A percentile compares a stretch with the other conserved stretches of the same genome.
Conservation (phyloP, 1,284 basidiomycete species). For the Heterobasidion irregulare region DNA sequence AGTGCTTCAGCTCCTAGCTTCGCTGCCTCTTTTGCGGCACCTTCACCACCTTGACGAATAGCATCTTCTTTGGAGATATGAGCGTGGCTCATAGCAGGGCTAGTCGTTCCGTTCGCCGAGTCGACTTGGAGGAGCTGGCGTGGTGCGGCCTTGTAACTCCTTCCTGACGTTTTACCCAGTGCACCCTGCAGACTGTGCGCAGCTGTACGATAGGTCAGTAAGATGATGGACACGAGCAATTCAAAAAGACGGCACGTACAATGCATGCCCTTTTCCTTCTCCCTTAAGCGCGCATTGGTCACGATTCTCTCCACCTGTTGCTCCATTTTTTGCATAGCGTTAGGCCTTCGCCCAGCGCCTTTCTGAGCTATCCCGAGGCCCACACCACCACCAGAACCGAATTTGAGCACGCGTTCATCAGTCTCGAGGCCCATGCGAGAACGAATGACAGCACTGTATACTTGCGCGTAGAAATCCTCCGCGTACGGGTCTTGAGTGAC, state of each 20-base stretch:
- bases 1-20: slow-evolving; percentile 64
- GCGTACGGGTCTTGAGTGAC: slow-evolving; percentile 95
- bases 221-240: not conserved
- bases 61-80: slow-evolving; percentile 51
- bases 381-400: slow-evolving; percentile 73
- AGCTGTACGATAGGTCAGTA: slow-evolving; percentile 29
- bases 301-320: slow-evolving; percentile 97
- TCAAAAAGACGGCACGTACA: slow-evolving; percentile 33
- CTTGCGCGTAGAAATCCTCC: slow-evolving; percentile 98
- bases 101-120: slow-evolving; percentile 31
- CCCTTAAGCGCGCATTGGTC: slow-evolving; percentile 81
- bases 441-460: slow-evolving; percentile 79
- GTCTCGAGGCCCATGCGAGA: slow-evolving; percentile 69
- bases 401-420: slow-evolving; percentile 76
- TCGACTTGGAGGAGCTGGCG: slow-evolving; percentile 91
- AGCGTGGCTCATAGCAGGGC: slow-evolving; percentile 45
- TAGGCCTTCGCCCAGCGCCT: slow-evolving; percentile 67
- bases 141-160: slow-evolving; percentile 92
- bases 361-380: slow-evolving; percentile 71
- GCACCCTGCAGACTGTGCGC: slow-evolving; percentile 88
- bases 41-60: slow-evolving; percentile 32
- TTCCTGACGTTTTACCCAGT: slow-evolving; percentile 86
- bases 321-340: slow-evolving; percentile 96
- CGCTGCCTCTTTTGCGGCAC: slow-evolving; percentile 62
- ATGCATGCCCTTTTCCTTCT: slow-evolving; percentile 70